Conservation (phyloP, 1,284 basidiomycete species). For the Chondrostereum purpureum region DNA sequence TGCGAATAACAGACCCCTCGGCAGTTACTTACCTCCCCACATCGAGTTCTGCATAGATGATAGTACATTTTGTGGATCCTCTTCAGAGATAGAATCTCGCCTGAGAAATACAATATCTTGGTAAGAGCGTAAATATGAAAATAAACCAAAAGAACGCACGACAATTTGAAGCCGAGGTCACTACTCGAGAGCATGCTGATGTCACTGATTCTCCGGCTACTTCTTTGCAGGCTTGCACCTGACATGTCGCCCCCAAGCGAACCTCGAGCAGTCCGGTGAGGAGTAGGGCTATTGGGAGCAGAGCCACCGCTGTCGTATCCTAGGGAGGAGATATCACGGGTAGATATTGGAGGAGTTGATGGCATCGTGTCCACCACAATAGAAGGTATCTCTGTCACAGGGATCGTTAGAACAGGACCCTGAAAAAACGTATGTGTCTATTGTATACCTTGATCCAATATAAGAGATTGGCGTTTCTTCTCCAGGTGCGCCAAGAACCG, state of each 20-base stretch:
- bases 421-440: conserved; percentile 9
- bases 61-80: conserved; percentile 48
- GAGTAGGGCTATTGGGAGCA: conserved; percentile 36
- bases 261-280: conserved; percentile 29
- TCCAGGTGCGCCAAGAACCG: conserved; percentile 52
- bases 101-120: conserved; percentile 21
- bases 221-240: conserved; percentile 45
- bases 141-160: conserved; percentile 32
- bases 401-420: conserved; percentile 6
- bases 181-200: conserved; percentile 48
- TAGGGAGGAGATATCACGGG: conserved; percentile 50
- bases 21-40: conserved; percentile 52
- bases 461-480: conserved; percentile 18
- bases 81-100: conserved; percentile 40
- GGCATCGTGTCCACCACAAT: conserved; percentile 58
- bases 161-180: conserved; percentile 41
- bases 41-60: conserved; percentile 58
- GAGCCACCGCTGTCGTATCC: conserved; percentile 28
- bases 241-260: conserved; percentile 38
- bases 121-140: conserved; percentile 8
- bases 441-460: conserved; percentile 25
- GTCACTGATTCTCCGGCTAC: conserved; percentile 48
- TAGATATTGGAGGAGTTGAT: conserved; percentile 41
- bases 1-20: not conserved
- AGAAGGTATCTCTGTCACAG: conserved; percentile 49